These are phyloP conservation scores for Lachancea cidri DNA, from an alignment of 805 yeast species.

Conservation along the genomic window DNA sequence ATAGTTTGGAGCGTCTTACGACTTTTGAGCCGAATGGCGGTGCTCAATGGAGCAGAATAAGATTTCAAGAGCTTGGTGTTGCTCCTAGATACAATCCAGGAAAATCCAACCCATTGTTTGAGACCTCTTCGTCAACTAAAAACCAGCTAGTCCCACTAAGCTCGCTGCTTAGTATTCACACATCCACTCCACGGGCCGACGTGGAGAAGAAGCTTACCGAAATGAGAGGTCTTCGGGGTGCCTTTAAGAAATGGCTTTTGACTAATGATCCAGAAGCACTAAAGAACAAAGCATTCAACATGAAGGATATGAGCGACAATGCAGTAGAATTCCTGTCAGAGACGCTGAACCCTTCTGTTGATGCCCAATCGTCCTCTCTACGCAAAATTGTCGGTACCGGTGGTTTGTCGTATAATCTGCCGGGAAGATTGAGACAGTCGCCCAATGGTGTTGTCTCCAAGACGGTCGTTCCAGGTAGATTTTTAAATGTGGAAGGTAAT, in stretches of 20 bases:
- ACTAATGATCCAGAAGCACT: slow-evolving; percentile 43
- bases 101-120: slow-evolving; percentile 34
- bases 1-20: slow-evolving; percentile 61
- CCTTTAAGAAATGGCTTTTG: slow-evolving; percentile 52
- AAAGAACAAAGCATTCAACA: slow-evolving; percentile 23
- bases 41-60: slow-evolving; percentile 51
- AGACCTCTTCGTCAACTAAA: slow-evolving; percentile 12
- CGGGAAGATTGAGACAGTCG: slow-evolving; percentile 61
- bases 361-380: slow-evolving; percentile 8
- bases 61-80: slow-evolving; percentile 65
- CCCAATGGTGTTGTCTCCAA: slow-evolving; percentile 63
- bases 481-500: slow-evolving; percentile 40
- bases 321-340: slow-evolving; percentile 38
- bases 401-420: slow-evolving; percentile 65
- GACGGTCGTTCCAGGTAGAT: slow-evolving; percentile 64
- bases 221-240: slow-evolving; percentile 44
- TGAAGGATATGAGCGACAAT: slow-evolving; percentile 34
- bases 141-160: slow-evolving; percentile 20
- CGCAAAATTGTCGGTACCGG: slow-evolving; percentile 58
- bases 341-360: slow-evolving; percentile 12
- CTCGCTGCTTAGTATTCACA: slow-evolving; percentile 15
- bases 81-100: slow-evolving; percentile 28
- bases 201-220: slow-evolving; percentile 33
- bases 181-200: slow-evolving; percentile 13
- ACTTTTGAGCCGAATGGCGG: slow-evolving; percentile 62